phyloP scores from a whole-genome alignment of 2,329 filamentous ascomycete genomes.

The Aspergillus ruber region DNA sequence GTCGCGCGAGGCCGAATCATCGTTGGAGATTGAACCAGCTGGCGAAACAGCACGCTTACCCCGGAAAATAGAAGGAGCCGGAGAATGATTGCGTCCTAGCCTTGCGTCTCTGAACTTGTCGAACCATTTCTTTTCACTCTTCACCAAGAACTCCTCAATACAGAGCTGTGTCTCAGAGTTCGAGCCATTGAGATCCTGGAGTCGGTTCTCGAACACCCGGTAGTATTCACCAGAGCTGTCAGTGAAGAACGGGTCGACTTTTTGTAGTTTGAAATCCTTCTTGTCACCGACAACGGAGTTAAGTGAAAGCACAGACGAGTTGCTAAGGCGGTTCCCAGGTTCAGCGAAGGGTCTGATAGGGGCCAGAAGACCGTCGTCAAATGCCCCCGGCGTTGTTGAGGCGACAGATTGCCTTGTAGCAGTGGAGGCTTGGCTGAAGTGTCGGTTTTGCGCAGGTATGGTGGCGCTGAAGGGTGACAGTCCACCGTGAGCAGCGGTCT shows the following conservation, averaged over 20 bases:
- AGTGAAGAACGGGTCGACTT: conserved; percentile 62
- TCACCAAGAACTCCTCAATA: conserved; percentile 59
- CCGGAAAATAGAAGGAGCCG: conserved; percentile 27
- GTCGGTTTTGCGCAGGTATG: conserved; percentile 6
- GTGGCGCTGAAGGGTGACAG: background rate
- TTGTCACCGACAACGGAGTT: conserved; percentile 55
- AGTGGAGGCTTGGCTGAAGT: conserved; percentile 23
- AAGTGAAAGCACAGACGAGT: conserved; percentile 47
- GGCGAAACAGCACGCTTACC: conserved; percentile 28
- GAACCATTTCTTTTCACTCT: conserved; percentile 64
- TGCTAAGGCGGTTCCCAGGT: conserved; percentile 30
- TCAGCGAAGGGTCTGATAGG: conserved; percentile 24
- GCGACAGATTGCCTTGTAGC: conserved; percentile 14
- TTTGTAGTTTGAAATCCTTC: conserved; percentile 57
- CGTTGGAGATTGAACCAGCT: conserved; percentile 37
- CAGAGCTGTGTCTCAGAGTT: conserved; percentile 56
- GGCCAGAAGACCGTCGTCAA: conserved; percentile 26
- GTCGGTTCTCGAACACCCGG: conserved; percentile 51
- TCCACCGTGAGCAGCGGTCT: background rate
- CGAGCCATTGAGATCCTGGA: conserved; percentile 50
- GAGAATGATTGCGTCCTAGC: conserved; percentile 46
- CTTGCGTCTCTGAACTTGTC: conserved; percentile 52
- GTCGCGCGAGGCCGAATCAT: conserved; percentile 27
- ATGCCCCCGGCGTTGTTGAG: conserved; percentile 20
- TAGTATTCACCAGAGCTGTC: conserved; percentile 59